Conservation (phyloP, 768 basidiomycete genomes). For the Suillus subaureus region DNA sequence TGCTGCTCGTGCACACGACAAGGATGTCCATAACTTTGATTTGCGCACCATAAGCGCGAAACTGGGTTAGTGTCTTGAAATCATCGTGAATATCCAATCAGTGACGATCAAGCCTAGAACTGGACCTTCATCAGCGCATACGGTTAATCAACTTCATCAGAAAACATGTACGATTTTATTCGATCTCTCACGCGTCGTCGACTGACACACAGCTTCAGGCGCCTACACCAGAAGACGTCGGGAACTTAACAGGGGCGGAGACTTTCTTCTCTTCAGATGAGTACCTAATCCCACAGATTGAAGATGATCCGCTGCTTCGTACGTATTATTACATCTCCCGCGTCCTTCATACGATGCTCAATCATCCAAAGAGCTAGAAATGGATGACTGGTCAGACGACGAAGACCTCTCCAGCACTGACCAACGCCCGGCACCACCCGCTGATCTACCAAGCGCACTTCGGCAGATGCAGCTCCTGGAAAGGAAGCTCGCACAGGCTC, state of each 20-base stretch:
- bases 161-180: conserved; percentile 52
- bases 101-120: conserved; percentile 40
- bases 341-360: background rate
- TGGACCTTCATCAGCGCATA: conserved; percentile 81
- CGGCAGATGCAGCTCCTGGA: conserved; percentile 62
- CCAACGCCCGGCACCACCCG: conserved; percentile 18
- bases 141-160: conserved; percentile 88
- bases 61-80: conserved; percentile 52
- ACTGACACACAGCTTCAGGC: conserved; percentile 44
- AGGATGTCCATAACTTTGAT: conserved; percentile 60
- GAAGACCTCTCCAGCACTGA: conserved; percentile 36
- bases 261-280: conserved; percentile 71
- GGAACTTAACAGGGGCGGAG: conserved; percentile 57
- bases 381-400: conserved; percentile 77
- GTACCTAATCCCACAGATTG: conserved; percentile 79
- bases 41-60: conserved; percentile 50
- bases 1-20: conserved; percentile 66
- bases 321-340: conserved; percentile 30
- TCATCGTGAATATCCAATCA: background rate
- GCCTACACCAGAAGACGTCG: conserved; percentile 46
- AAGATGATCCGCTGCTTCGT: conserved; percentile 92
- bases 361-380: conserved; percentile 53
- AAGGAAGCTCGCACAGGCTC: conserved; percentile 58
- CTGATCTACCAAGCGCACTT: conserved; percentile 35
- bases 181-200: background rate